Percentiles rank a stretch among this genome's conserved stretches.
Evolutionary conservation across 441 rosid genomes (phyloP).

Genomic region (Pelargonium cotyledonis): DNA sequence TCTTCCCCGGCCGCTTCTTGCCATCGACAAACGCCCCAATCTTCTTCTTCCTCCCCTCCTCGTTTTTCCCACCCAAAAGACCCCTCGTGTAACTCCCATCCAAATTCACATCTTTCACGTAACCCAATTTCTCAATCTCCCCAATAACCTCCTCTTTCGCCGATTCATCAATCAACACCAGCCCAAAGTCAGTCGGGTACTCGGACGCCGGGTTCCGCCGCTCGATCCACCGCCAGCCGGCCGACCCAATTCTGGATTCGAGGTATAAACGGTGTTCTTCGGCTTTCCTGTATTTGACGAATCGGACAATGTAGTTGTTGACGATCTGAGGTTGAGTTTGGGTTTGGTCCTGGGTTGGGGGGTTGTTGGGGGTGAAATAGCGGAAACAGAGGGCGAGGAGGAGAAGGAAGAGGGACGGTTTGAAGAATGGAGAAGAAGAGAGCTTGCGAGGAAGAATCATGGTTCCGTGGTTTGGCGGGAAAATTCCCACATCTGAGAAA

Average conservation of each 20-base stretch:
- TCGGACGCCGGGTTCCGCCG: conserved; percentile 67
- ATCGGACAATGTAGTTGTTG: conserved; percentile 68
- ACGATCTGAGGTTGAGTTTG: conserved; percentile 9
- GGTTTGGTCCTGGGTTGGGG: conserved; percentile 16
- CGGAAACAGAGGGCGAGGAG: conserved; percentile 40
- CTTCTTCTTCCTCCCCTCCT: conserved; percentile 9
- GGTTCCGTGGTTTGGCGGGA: conserved; percentile 39
- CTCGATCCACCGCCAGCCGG: conserved; percentile 83
- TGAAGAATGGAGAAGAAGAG: conserved; percentile 23
- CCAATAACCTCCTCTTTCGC: conserved; percentile 36
- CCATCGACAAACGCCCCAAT: conserved; percentile 50
- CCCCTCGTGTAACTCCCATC: conserved; percentile 68
- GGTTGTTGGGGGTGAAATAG: conserved; percentile 22
- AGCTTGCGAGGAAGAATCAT: conserved; percentile 23
- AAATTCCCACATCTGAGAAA: conserved; percentile 30
- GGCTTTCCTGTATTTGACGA: conserved; percentile 52
- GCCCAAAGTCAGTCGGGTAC: conserved; percentile 80
- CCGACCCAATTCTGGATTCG: conserved; percentile 43
- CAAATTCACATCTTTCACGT: conserved; percentile 75
- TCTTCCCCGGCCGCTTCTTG: conserved; percentile 81
- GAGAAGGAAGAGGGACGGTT: conserved; percentile 27
- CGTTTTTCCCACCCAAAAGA: conserved; percentile 36
- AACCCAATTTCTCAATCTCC: conserved; percentile 51
- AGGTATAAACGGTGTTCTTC: conserved; percentile 52
- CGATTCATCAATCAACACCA: conserved; percentile 49